These are phyloP conservation scores for Diaporthe vaccinii DNA, from an alignment of 2,329 filamentous ascomycete genomes.

Conservation along the genomic window DNA sequence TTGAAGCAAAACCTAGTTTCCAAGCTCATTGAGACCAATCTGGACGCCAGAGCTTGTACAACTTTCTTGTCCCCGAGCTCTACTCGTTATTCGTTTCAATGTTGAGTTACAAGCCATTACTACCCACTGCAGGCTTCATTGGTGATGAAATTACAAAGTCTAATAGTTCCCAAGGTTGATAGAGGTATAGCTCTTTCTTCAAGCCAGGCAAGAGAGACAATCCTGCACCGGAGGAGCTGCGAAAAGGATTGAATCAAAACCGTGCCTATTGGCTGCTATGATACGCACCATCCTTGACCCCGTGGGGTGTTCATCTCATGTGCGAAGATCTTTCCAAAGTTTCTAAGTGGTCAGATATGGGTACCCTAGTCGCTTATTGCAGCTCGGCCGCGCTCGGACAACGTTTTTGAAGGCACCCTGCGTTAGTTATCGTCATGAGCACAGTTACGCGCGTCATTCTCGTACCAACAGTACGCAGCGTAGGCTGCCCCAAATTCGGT, in stretches of 20 bases:
- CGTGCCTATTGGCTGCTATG: neutral
- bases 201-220: neutral
- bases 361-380: neutral
- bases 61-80: neutral
- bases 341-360: neutral
- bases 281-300: neutral
- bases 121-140: neutral
- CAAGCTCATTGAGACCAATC: neutral
- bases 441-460: slow-evolving; percentile 16
- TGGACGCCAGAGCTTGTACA: neutral
- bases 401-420: neutral
- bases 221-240: neutral
- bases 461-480: neutral
- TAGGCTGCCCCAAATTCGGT: neutral
- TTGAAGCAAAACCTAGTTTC: too few relatives aligned
- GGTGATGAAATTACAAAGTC: neutral
- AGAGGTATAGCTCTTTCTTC: neutral
- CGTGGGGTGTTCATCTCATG: slow-evolving; percentile 17
- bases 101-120: neutral
- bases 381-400: slow-evolving; percentile 23
- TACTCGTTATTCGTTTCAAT: too few relatives aligned
- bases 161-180: too few relatives aligned
- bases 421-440: neutral
- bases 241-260: neutral
- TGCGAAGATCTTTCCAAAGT: neutral